These are phyloP conservation scores for Trichosporon inkin DNA, from an alignment of 1,284 basidiomycete genomes.

Conservation along the genomic window DNA sequence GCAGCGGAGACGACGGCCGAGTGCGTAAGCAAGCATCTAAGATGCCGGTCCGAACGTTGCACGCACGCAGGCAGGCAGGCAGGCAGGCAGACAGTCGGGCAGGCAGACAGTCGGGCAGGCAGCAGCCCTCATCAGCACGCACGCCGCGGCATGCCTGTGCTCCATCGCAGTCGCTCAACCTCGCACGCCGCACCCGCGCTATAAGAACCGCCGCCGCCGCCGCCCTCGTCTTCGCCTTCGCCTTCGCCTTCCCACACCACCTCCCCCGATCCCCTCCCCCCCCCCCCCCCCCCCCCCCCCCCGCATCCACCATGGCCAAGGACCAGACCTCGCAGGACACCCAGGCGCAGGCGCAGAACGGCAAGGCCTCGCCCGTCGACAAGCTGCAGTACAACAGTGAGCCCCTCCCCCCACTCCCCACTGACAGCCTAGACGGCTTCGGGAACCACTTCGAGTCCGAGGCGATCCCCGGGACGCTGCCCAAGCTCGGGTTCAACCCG, in stretches of 20 bases:
- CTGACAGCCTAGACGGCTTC: slow-evolving; percentile 10
- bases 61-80: too few species aligned
- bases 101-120: too few species aligned
- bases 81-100: too few species aligned
- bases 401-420: background rate
- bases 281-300: background rate
- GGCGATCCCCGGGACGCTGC: slow-evolving; percentile 44
- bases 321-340: too few species aligned
- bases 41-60: too few species aligned
- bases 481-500: slow-evolving; percentile 59
- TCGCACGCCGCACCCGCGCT: background rate
- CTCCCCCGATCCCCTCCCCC: background rate
- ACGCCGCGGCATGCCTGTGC: too few species aligned
- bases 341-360: background rate
- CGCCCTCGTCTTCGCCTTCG: too few species aligned
- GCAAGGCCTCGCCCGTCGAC: background rate
- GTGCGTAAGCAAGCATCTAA: too few species aligned
- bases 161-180: too few species aligned
- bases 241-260: background rate
- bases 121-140: too few species aligned
- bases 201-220: background rate
- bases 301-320: slow-evolving; percentile 2
- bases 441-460: slow-evolving; percentile 19
- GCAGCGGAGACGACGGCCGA: too few species aligned
- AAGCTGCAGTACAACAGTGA: slow-evolving; percentile 7